Percentiles rank a stretch among this genome's conserved stretches.
These are phyloP conservation scores for Dendrostoma leiphaemia DNA, from an alignment of 2,329 filamentous ascomycete species.

Conservation along the genomic window DNA sequence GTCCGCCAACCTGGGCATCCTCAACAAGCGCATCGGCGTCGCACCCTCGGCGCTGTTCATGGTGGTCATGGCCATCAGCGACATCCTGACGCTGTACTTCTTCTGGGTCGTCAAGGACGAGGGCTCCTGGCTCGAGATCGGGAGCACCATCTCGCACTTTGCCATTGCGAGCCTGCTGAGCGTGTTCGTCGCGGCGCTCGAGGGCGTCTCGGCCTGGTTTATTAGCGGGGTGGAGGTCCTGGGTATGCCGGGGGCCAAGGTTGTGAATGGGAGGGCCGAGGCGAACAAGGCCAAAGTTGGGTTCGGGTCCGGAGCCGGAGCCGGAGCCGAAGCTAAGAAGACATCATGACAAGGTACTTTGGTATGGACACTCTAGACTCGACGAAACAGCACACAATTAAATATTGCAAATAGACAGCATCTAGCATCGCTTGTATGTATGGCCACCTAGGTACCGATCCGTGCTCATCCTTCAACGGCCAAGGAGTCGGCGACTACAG, in stretches of 20 bases:
- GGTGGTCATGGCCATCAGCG: constrained; percentile 86
- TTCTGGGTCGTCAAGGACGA: constrained; percentile 98
- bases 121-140: constrained; percentile 96
- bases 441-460: no score
- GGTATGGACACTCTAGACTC: neutral
- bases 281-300: constrained; percentile 1
- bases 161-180: constrained; percentile 86
- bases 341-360: neutral
- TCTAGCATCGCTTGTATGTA: neutral
- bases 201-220: constrained; percentile 81
- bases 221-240: constrained; percentile 68
- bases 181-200: constrained; percentile 85
- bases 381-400: neutral
- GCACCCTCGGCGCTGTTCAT: constrained; percentile 90
- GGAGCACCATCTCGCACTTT: constrained; percentile 94
- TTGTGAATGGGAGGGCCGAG: neutral
- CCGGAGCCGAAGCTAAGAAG: neutral
- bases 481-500: no score
- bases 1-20: constrained; percentile 88
- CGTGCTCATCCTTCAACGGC: no score
- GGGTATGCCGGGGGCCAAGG: constrained; percentile 1
- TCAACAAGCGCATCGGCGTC: constrained; percentile 81
- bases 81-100: constrained; percentile 91
- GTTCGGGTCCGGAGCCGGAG: neutral
- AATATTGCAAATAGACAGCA: neutral